These are phyloP conservation scores for Mycena sp. DNA, from an alignment of 1,284 basidiomycete species.

Conservation along the genomic window DNA sequence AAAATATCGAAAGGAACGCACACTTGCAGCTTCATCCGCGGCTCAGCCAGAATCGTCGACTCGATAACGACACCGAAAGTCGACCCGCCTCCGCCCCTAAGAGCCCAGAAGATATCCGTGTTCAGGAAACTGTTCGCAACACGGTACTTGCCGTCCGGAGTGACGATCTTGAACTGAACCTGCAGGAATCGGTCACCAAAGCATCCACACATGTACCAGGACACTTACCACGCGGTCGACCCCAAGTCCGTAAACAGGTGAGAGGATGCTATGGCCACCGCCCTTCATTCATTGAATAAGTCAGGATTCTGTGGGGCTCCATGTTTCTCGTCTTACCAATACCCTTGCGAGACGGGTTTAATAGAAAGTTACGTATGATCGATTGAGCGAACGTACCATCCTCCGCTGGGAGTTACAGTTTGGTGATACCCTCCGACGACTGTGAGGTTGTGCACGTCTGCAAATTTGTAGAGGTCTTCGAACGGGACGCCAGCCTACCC, in stretches of 20 bases:
- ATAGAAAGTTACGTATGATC: not conserved
- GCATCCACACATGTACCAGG: not conserved
- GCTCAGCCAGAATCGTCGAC: conserved; percentile 3
- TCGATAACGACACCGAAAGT: conserved; percentile 7
- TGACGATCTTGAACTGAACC: conserved; percentile 2
- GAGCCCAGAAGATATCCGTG: not conserved
- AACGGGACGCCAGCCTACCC: conserved; percentile 8
- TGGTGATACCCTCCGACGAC: conserved; percentile 5
- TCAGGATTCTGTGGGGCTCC: too few species aligned
- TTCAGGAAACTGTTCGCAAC: conserved; percentile 1
- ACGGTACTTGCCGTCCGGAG: not conserved
- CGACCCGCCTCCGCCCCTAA: conserved; percentile 5
- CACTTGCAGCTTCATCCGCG: conserved; percentile 5
- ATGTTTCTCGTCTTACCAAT: conserved; percentile 7
- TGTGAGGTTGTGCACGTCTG: conserved; percentile 4
- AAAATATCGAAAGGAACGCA: not conserved
- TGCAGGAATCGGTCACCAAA: not conserved
- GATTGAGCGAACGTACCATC: not conserved
- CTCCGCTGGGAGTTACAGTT: not conserved
- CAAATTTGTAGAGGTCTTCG: conserved; percentile 9
- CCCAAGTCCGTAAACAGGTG: conserved; percentile 12
- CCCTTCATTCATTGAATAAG: not conserved
- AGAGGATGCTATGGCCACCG: conserved; percentile 12
- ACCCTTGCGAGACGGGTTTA: not conserved
- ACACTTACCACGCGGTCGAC: conserved; percentile 12